Conservation (phyloP, 2,329 filamentous ascomycete genomes). For the Hymenoscyphus fraxineus region DNA sequence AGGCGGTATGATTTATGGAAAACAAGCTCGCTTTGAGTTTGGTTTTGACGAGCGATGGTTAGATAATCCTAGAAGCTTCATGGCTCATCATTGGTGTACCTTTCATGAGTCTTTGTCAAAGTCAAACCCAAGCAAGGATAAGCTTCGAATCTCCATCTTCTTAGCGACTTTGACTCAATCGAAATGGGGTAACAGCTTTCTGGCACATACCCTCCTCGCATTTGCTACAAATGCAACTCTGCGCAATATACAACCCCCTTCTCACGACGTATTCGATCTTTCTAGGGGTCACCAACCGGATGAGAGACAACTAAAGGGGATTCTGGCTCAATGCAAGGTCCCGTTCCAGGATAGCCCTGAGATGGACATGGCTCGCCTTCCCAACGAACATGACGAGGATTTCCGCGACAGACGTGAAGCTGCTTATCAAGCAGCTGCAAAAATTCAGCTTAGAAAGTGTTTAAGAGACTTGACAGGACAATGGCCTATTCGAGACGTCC, state of each 20-base stretch:
- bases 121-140: background rate
- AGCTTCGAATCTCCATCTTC: background rate
- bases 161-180: background rate
- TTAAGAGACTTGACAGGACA: background rate
- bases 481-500: background rate
- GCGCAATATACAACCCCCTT: background rate
- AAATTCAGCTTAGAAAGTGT: background rate
- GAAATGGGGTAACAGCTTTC: background rate
- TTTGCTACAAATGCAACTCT: background rate
- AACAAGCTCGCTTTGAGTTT: background rate
- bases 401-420: background rate
- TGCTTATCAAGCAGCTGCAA: background rate
- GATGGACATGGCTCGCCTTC: background rate
- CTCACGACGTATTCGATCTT: background rate
- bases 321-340: background rate
- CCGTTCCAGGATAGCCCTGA: background rate
- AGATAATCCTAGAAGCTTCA: slow-evolving; percentile 11
- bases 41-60: slow-evolving; percentile 24
- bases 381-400: background rate
- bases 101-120: slow-evolving; percentile 24
- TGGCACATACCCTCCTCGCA: background rate
- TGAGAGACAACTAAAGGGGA: background rate
- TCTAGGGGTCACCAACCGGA: background rate
- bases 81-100: slow-evolving; percentile 26
- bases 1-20: background rate